Base-by-base conservation (phyloP, 2,329 filamentous ascomycete genomes). In the Stemphylium vesicarium region DNA sequence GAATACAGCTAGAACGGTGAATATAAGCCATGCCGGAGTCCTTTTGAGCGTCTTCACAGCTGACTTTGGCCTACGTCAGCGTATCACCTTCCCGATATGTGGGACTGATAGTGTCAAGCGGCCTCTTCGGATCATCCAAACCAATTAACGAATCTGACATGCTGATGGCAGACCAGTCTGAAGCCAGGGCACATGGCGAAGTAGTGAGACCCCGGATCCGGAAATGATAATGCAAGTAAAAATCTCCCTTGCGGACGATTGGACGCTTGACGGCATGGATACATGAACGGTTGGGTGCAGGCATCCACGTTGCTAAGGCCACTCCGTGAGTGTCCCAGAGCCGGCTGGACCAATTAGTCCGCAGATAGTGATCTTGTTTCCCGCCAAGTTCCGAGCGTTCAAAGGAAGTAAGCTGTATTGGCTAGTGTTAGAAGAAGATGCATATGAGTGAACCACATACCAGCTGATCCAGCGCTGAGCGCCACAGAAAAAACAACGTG, bases 161-260 rank as follows among this genome's bases (percentile, higher is more conserved):
- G 33, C 51, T 50, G 45, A 44, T 39, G 18, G 33, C 18, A 22
- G 51, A 50, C 39, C 24, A 16, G 35, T 40, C 18, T 36, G 20
- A 15, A 38, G 16, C 11, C 41, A 26, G 13, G 15, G 16, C 37
- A 48, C 24, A 38, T 43, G 33, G 37, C 16, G 18, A 32, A 7
- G 44, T 15, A 6, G 45, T 35, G 43, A 22, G 15, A 40, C 29
- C 36, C 48, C 36, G 45, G 48, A 43, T 46, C 7, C 39, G 41
- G 48, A 44, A 13, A 41, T 26, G 24, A 9, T 11, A 33, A 43
- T 26, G 49, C 56, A 59, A 11, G 52, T 49, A 40, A 59, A 40
- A 49, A 53, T 24, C 2, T 33, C 16, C 45, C 39, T 42, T 32
- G 26, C 31, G 29, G 33, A 31, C n/a, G 37, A 50, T 48, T 59